Percentiles rank a stretch among this genome's conserved stretches.
Evolutionary conservation across 495 filamentous ascomycete genomes (phyloP).

Genomic region (Chaetomium tenue): DNA sequence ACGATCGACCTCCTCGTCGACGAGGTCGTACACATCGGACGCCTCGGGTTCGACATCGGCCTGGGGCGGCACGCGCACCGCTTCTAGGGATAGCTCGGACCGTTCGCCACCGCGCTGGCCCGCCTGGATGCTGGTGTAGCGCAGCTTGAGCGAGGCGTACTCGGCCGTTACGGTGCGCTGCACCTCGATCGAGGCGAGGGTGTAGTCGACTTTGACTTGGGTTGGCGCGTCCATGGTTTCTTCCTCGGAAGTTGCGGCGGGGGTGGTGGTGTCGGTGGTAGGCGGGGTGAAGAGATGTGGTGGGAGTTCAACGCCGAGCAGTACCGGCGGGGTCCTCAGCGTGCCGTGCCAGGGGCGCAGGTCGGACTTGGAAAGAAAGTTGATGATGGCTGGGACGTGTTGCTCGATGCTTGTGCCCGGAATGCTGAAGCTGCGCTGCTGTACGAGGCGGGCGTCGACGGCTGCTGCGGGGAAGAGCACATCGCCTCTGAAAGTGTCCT

Average conservation of each 20-base stretch:
- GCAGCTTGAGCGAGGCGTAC: conserved; percentile 40
- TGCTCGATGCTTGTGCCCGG: conserved; percentile 17
- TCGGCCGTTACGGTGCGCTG: conserved; percentile 38
- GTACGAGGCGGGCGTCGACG: conserved; percentile 44
- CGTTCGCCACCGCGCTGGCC: conserved; percentile 43
- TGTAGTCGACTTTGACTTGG: conserved; percentile 41
- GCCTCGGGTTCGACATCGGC: background rate
- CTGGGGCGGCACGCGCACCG: conserved; percentile 17
- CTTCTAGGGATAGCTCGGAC: conserved; percentile 46
- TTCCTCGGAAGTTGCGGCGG: background rate
- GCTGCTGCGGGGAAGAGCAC: conserved; percentile 38
- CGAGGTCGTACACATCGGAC: conserved; percentile 2
- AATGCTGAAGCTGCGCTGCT: conserved; percentile 36
- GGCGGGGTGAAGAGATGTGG: conserved; percentile 25
- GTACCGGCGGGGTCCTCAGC: conserved; percentile 39
- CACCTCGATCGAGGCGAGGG: conserved; percentile 48
- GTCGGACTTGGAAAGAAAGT: conserved; percentile 41
- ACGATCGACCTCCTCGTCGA: background rate
- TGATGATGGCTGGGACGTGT: conserved; percentile 30
- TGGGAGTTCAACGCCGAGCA: conserved; percentile 41
- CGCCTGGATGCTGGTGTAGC: conserved; percentile 47
- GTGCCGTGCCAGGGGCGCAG: conserved; percentile 37
- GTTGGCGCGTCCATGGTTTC: conserved; percentile 11
- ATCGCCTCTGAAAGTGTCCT: conserved; percentile 22
- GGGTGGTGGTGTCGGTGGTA: background rate